Evolutionary conservation across 441 rosid species (phyloP).

Genomic region (Gossypium gossypioides): DNA sequence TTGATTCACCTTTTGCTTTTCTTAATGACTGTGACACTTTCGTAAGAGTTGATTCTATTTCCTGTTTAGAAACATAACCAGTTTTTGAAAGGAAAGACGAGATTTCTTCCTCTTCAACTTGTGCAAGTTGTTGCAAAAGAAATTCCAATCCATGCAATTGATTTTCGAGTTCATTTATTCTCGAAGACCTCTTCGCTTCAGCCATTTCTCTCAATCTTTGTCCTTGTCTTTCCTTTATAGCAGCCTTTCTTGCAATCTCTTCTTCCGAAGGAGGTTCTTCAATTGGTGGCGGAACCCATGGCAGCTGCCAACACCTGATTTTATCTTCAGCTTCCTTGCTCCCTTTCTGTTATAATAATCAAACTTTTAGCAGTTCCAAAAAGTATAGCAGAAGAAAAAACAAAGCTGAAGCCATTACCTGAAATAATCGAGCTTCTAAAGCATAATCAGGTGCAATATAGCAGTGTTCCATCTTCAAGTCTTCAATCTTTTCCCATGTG

Average conservation of each 20-base stretch:
- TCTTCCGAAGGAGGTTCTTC: conserved; percentile 94
- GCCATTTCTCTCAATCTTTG: conserved; percentile 97
- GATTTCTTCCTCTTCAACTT: conserved; percentile 51
- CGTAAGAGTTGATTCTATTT: conserved; percentile 53
- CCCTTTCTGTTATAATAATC: conserved; percentile 51
- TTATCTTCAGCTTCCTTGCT: conserved; percentile 79
- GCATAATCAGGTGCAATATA: conserved; percentile 66
- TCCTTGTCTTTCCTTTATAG: conserved; percentile 79
- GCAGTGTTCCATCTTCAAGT: conserved; percentile 88
- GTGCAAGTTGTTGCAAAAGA: conserved; percentile 72
- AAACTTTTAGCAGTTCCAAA: conserved; percentile 12
- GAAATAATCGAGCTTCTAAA: conserved; percentile 59
- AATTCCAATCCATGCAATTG: conserved; percentile 68
- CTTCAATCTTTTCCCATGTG: conserved; percentile 90
- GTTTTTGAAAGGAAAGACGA: conserved; percentile 63
- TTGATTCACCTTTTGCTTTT: conserved; percentile 79
- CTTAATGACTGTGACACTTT: conserved; percentile 60
- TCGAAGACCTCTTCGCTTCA: conserved; percentile 75
- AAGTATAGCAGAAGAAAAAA: conserved; percentile 2
- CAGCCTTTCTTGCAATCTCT: conserved; percentile 92
- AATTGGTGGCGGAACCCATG: conserved; percentile 77
- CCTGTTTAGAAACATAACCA: conserved; percentile 73
- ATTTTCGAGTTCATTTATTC: conserved; percentile 72
- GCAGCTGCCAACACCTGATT: conserved; percentile 86
- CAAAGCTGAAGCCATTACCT: conserved; percentile 32